Evolutionary conservation across 768 basidiomycete genomes (phyloP).

Genomic region (Lepiota brunneoincarnata): DNA sequence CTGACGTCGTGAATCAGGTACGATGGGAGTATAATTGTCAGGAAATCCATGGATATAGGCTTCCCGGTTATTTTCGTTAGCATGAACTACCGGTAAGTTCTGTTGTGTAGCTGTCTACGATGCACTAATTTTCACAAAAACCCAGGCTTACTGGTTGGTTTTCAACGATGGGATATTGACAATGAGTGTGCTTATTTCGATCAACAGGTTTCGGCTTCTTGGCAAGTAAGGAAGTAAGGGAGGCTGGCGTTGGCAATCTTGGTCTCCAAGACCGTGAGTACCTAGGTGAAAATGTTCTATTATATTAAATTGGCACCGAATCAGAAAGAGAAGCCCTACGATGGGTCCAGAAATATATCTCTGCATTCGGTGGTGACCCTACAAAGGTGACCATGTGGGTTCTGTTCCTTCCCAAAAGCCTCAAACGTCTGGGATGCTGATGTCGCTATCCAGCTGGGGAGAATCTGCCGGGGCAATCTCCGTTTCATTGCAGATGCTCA

Average conservation of each 20-base stretch:
- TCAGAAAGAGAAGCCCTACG: conserved; percentile 1
- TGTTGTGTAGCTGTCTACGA: neutral
- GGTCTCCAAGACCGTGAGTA: conserved; percentile 65
- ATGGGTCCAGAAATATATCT: conserved; percentile 59
- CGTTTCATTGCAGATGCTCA: conserved; percentile 4
- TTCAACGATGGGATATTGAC: neutral
- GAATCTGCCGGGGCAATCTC: conserved; percentile 14
- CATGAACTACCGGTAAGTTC: conserved; percentile 45
- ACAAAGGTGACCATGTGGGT: conserved; percentile 47
- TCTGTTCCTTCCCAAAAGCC: neutral
- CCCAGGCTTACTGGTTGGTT: conserved; percentile 14
- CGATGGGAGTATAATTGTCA: conserved; percentile 42
- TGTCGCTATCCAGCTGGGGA: neutral
- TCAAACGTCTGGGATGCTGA: neutral
- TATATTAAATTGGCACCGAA: too few species aligned
- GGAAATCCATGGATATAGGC: conserved; percentile 39
- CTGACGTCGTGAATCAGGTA: conserved; percentile 24
- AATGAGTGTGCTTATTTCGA: neutral
- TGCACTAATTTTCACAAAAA: neutral
- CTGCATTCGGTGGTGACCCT: conserved; percentile 62
- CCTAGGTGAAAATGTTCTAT: too few species aligned
- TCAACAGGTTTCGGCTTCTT: conserved; percentile 48
- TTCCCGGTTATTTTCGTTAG: conserved; percentile 50
- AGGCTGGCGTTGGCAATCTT: conserved; percentile 54
- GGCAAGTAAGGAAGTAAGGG: conserved; percentile 47